phyloP scores from a whole-genome alignment of 345 rosid genomes.

The Trapa incisa region DNA sequence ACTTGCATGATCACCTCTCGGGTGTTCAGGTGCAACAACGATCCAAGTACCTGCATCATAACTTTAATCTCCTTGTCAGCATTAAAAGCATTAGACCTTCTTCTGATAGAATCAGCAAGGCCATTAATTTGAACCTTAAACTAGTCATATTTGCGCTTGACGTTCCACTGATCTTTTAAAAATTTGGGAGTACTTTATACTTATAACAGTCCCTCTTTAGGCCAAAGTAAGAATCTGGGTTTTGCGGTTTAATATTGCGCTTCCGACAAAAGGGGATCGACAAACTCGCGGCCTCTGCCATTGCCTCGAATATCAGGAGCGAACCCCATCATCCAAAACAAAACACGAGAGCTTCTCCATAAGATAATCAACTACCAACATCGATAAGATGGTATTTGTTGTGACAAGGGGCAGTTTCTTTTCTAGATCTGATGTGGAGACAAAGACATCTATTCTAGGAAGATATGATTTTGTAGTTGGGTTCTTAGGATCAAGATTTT shows the following conservation, averaged over 20 bases:
- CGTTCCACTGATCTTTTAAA: conserved; percentile 54
- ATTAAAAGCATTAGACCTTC: conserved; percentile 68
- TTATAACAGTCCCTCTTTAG: conserved; percentile 68
- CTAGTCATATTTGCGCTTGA: conserved; percentile 70
- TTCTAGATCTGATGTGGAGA: conserved; percentile 76
- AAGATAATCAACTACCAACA: conserved; percentile 64
- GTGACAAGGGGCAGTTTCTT: conserved; percentile 77
- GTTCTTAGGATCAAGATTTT: conserved; percentile 33
- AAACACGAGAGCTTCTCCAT: conserved; percentile 73
- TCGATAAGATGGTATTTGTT: conserved; percentile 75
- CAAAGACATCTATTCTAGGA: conserved; percentile 68
- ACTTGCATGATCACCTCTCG: conserved; percentile 71
- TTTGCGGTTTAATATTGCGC: conserved; percentile 59
- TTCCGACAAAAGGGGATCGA: conserved; percentile 90
- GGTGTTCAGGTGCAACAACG: conserved; percentile 41
- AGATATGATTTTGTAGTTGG: conserved; percentile 62
- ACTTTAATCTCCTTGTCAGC: conserved; percentile 59
- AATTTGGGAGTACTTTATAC: conserved; percentile 51
- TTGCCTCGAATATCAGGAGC: conserved; percentile 75
- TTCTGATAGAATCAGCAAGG: conserved; percentile 50
- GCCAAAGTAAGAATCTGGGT: conserved; percentile 67
- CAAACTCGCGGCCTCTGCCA: conserved; percentile 85
- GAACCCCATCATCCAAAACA: conserved; percentile 86
- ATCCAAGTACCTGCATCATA: conserved; percentile 68
- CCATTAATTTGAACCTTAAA: conserved; percentile 66